Evolutionary conservation across 2,329 filamentous ascomycete species (phyloP).

Genomic region (Chaetomiaceae sp.): DNA sequence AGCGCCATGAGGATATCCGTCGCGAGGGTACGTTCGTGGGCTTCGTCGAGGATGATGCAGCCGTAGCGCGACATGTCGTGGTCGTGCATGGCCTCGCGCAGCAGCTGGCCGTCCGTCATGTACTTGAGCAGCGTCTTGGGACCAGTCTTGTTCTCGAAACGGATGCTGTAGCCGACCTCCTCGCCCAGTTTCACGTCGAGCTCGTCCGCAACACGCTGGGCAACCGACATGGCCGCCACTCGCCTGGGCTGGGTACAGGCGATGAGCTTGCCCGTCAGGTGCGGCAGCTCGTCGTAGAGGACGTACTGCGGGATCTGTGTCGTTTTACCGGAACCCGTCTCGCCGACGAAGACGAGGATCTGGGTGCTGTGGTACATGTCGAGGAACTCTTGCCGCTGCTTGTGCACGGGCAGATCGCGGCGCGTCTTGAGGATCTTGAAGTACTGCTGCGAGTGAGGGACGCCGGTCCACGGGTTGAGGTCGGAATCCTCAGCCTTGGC

Average conservation of each 20-base stretch:
- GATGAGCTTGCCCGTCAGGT: conserved; percentile 80
- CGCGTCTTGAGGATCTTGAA: conserved; percentile 82
- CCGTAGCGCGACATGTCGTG: conserved; percentile 87
- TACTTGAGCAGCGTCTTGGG: conserved; percentile 93
- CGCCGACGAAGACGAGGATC: conserved; percentile 96
- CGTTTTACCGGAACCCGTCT: conserved; percentile 98
- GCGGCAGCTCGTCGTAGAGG: conserved; percentile 91
- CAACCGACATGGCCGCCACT: conserved; percentile 98
- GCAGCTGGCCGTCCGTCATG: conserved; percentile 99
- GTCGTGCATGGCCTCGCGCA: conserved; percentile 95
- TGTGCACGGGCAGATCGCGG: conserved; percentile 83
- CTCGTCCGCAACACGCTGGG: conserved; percentile 94
- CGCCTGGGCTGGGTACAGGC: conserved; percentile 96
- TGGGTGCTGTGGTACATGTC: conserved; percentile 89
- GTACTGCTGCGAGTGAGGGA: conserved; percentile 75
- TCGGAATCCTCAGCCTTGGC: conserved; percentile 72
- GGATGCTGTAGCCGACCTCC: conserved; percentile 97
- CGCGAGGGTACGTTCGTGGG: conserved; percentile 93
- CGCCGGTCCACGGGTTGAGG: conserved; percentile 78
- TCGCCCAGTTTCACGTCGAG: conserved; percentile 90
- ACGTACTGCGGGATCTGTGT: conserved; percentile 99
- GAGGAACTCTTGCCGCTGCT: conserved; percentile 92
- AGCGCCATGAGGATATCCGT: conserved; percentile 98
- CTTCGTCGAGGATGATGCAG: conserved; percentile 97
- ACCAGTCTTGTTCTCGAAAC: conserved; percentile 93